phyloP scores from a whole-genome alignment of 345 rosid genomes.

The Microcos paniculata region DNA sequence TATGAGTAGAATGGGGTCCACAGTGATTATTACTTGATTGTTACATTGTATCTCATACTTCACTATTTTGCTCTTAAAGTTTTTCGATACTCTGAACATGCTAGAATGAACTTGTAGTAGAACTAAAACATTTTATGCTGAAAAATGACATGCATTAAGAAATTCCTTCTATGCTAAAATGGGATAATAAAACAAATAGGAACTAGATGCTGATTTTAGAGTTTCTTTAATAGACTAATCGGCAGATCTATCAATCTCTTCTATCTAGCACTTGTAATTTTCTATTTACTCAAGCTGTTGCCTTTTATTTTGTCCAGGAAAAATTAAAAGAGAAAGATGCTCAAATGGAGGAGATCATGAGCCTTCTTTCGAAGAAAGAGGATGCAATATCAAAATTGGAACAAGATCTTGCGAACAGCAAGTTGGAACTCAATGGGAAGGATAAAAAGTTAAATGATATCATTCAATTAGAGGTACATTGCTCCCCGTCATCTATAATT shows the following conservation, averaged over 20 bases:
- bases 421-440: constrained; percentile 57
- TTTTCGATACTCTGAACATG: background rate
- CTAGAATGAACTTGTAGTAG: background rate
- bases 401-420: constrained; percentile 65
- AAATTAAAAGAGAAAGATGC: constrained; percentile 64
- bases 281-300: no score
- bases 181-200: background rate
- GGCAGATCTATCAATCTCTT: background rate
- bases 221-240: background rate
- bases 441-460: constrained; percentile 62
- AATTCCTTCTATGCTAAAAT: background rate
- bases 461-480: constrained; percentile 64
- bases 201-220: background rate
- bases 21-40: background rate
- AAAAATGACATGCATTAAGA: background rate
- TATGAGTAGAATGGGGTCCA: background rate
- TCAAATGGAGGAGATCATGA: constrained; percentile 56
- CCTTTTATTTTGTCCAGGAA: constrained; percentile 39
- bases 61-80: background rate
- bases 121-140: no score
- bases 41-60: background rate
- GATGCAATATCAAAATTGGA: constrained; percentile 60
- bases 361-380: constrained; percentile 49
- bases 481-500: background rate
- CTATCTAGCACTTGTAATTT: no score